These are phyloP conservation scores for Mycena crocata DNA, from an alignment of 768 basidiomycete species.

Conservation along the genomic window DNA sequence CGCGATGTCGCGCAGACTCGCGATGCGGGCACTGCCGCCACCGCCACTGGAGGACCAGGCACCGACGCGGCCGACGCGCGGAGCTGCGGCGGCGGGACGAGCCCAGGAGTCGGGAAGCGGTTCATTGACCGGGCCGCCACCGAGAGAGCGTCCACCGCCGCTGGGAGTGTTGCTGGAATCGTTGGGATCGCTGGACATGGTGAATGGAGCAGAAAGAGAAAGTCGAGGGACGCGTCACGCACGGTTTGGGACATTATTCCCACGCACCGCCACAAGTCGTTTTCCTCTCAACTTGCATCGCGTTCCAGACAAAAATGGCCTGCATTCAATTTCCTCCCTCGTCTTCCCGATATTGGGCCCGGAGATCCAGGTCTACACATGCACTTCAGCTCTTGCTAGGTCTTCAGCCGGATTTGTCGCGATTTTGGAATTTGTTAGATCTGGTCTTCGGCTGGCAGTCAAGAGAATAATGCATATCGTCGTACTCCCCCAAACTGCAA, in stretches of 20 bases:
- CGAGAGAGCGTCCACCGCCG: constrained; percentile 20
- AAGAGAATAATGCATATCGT: too few species aligned
- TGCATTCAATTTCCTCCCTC: too few species aligned
- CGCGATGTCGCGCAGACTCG: constrained; percentile 23
- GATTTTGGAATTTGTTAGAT: too few species aligned
- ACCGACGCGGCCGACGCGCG: constrained; percentile 29
- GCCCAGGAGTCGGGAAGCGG: constrained; percentile 26
- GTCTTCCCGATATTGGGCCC: too few species aligned
- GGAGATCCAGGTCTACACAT: too few species aligned
- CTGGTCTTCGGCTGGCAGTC: too few species aligned
- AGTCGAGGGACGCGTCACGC: constrained; percentile 19
- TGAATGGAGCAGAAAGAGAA: not conserved
- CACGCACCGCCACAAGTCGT: constrained; percentile 18
- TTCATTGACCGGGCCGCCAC: constrained; percentile 21
- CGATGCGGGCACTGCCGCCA: constrained; percentile 17
- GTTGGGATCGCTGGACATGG: constrained; percentile 25
- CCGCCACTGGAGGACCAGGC: constrained; percentile 9
- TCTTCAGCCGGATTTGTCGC: too few species aligned
- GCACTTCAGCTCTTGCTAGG: too few species aligned
- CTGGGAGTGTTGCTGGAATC: not conserved
- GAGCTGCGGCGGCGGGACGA: constrained; percentile 7
- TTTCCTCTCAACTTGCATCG: too few species aligned
- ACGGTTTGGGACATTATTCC: not conserved
- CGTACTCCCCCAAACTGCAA: too few species aligned
- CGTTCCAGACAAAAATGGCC: too few species aligned